Evolutionary conservation across 345 rosid species (phyloP).

Genomic region (Dipteronia sinensis): DNA sequence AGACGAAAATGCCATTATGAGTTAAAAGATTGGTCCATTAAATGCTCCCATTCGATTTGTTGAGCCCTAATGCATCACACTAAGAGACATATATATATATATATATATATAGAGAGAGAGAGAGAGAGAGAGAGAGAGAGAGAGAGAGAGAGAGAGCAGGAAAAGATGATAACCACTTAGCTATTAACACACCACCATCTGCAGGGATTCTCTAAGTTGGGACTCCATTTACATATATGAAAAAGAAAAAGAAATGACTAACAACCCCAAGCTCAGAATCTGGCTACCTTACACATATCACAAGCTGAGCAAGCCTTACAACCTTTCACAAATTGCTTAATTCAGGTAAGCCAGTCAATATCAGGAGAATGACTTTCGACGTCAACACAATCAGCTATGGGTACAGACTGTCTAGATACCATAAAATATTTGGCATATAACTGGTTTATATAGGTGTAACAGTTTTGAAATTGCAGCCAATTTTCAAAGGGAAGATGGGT

Average conservation of each 20-base stretch:
- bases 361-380: neutral
- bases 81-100: neutral
- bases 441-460: neutral
- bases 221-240: neutral
- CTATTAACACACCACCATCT: neutral
- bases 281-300: neutral
- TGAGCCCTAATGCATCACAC: neutral
- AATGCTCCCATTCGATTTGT: neutral
- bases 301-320: neutral
- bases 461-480: neutral
- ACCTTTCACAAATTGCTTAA: neutral
- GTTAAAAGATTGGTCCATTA: neutral
- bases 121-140: neutral
- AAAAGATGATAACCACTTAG: neutral
- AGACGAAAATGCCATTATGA: constrained; percentile 1
- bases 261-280: neutral
- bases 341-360: neutral
- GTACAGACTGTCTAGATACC: neutral
- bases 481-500: neutral
- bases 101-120: neutral
- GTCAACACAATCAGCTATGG: neutral
- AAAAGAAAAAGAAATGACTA: too few species aligned
- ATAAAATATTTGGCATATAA: too few species aligned
- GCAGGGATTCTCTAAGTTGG: neutral
- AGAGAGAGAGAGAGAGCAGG: neutral